These are phyloP conservation scores for Pseudocercospora cruenta DNA, from an alignment of 2,329 filamentous ascomycete genomes.

Conservation along the genomic window DNA sequence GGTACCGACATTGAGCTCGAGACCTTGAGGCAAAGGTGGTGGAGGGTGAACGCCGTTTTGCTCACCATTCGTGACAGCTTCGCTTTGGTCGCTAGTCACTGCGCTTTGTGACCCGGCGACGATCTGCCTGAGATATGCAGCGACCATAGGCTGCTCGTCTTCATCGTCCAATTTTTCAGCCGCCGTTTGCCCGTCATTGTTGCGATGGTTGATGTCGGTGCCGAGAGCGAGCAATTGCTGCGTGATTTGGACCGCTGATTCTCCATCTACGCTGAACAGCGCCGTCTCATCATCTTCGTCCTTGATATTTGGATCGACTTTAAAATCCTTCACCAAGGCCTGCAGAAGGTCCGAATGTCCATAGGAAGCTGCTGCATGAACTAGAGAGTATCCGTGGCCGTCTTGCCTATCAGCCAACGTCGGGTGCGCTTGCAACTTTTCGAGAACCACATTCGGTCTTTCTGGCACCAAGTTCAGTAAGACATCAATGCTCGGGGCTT, in stretches of 20 bases:
- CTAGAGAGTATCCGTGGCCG: conserved; percentile 87
- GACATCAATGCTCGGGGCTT: conserved; percentile 46
- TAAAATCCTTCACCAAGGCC: conserved; percentile 72
- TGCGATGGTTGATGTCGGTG: conserved; percentile 66
- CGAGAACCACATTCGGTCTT: conserved; percentile 72
- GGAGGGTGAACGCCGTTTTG: conserved; percentile 46
- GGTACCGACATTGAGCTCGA: conserved; percentile 77
- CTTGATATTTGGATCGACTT: conserved; percentile 76
- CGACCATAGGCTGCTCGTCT: conserved; percentile 75
- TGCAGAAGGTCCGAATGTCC: conserved; percentile 81
- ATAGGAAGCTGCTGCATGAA: conserved; percentile 93
- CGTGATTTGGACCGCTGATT: conserved; percentile 69
- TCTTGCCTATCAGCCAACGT: conserved; percentile 80
- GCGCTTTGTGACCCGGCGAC: conserved; percentile 6
- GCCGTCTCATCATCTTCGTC: conserved; percentile 94
- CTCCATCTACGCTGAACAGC: conserved; percentile 80
- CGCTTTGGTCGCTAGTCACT: not conserved
- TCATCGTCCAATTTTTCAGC: conserved; percentile 78
- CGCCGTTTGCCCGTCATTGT: conserved; percentile 78
- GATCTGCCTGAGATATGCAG: conserved; percentile 65
- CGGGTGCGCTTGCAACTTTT: conserved; percentile 73
- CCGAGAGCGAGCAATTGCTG: conserved; percentile 77
- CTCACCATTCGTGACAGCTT: conserved; percentile 8
- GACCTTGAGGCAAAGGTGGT: conserved; percentile 71
- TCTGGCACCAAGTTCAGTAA: conserved; percentile 71